Percentiles rank a stretch among this genome's conserved stretches.
phyloP scores from a whole-genome alignment of 1,284 basidiomycete genomes.

The Malassezia sp. region DNA sequence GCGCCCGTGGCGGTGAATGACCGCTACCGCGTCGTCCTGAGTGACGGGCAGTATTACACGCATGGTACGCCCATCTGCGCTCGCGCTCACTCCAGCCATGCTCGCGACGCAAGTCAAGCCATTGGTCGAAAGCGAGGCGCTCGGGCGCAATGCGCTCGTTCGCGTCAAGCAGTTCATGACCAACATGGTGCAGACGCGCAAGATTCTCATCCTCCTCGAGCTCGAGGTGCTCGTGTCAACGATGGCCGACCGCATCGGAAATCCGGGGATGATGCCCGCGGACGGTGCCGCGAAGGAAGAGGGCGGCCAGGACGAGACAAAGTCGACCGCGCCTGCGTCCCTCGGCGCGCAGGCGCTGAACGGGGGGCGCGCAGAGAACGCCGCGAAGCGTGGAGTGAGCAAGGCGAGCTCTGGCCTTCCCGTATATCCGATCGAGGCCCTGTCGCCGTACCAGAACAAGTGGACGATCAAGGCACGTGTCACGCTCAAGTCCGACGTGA shows the following conservation, averaged over 20 bases:
- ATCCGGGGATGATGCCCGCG: constrained; percentile 31
- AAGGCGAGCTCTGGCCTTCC: constrained; percentile 40
- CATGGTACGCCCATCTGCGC: constrained; percentile 29
- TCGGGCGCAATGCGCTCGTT: constrained; percentile 64
- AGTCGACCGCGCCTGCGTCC: constrained; percentile 3
- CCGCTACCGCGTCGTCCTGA: constrained; percentile 43
- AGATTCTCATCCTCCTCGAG: constrained; percentile 73
- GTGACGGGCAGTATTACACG: constrained; percentile 40
- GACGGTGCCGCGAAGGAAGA: constrained; percentile 1
- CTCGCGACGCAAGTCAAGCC: constrained; percentile 80
- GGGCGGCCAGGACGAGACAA: constrained; percentile 3
- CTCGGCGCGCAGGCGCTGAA: constrained; percentile 15
- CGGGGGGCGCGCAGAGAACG: not conserved
- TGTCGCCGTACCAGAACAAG: constrained; percentile 95
- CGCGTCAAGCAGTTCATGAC: constrained; percentile 66
- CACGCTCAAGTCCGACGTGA: constrained; percentile 77
- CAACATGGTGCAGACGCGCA: constrained; percentile 67
- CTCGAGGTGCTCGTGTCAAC: constrained; percentile 50
- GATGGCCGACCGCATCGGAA: constrained; percentile 29
- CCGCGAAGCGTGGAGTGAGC: constrained; percentile 18
- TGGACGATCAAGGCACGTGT: constrained; percentile 92
- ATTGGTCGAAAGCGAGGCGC: constrained; percentile 59
- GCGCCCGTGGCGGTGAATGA: constrained; percentile 29
- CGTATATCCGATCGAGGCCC: constrained; percentile 78
- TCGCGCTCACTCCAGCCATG: constrained; percentile 57